Conservation (phyloP, 2,329 filamentous ascomycete species). For the Lizonia empirigonia region DNA sequence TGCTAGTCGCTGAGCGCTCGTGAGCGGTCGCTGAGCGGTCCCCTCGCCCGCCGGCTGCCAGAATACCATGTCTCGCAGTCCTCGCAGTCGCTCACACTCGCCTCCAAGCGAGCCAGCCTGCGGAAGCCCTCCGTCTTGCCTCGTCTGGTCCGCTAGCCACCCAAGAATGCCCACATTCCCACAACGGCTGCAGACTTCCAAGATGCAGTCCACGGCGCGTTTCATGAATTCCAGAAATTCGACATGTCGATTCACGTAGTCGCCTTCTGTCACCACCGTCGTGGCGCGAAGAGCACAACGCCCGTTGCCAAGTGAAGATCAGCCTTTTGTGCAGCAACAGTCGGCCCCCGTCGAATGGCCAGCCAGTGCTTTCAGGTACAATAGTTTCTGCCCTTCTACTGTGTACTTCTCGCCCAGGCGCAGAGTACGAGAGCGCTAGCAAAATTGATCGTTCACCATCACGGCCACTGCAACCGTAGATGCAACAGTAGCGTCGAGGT, state of each 20-base stretch:
- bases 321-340: constrained; percentile 33
- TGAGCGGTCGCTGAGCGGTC: constrained; percentile 1
- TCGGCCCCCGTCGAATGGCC: constrained; percentile 17
- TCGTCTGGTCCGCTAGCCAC: constrained; percentile 10
- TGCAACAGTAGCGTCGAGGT: constrained; percentile 6
- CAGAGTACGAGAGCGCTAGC: constrained; percentile 1
- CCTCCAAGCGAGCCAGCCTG: constrained; percentile 11
- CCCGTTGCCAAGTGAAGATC: constrained; percentile 39
- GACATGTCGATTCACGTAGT: constrained; percentile 23
- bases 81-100: too few relatives aligned
- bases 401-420: background rate
- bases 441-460: background rate
- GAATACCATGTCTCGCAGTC: constrained; percentile 2
- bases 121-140: constrained; percentile 17
- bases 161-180: constrained; percentile 2
- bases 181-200: constrained; percentile 6
- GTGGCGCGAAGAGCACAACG: constrained; percentile 22
- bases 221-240: constrained; percentile 21
- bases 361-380: constrained; percentile 29
- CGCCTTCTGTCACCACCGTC: constrained; percentile 16
- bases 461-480: constrained; percentile 7
- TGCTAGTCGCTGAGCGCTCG: background rate
- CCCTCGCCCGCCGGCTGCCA: constrained; percentile 9
- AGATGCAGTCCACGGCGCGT: constrained; percentile 24
- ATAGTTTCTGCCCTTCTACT: constrained; percentile 1